Evolutionary conservation across 495 filamentous ascomycete genomes (phyloP), one percentile per base, ranked within the genome.

Genomic region (Penicillium verhagenii): DNA sequence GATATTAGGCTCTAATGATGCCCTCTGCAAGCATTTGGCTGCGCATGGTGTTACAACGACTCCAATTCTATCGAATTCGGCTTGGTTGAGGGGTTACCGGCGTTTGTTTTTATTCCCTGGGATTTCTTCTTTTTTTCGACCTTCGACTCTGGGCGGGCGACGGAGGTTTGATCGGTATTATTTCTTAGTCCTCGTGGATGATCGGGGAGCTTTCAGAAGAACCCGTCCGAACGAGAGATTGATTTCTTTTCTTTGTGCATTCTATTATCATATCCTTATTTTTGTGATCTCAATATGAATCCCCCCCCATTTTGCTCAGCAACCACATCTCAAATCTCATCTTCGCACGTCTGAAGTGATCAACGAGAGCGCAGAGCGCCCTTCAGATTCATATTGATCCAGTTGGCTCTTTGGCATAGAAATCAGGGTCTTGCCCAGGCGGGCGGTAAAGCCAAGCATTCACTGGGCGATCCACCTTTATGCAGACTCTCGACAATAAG

Each of bases 1-100:
- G 64, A 64, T 47, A 63, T 65, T 64, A 44, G 35, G 52, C 67
- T 63, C 56, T 70, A 61, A 67, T 65, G 58, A 60, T 72, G 64
- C 67, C 65, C 68, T 69, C 65, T 75, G 64, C 67, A 61, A 63
- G 64, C 68, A 70, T 67, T 60, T 67, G 59, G 70, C 72, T 66
- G 71, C 66, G 68, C 67, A 61, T 63, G 56, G 61, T 65, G 55
- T 65, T 65, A 58, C 66, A 56, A 67, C 54, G 64, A 52, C 65
- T 67, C 54, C 61, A 58, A 47, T 67, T 63, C 56, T 70, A 60
- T 70, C 57, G 54, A 58, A 57, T 56, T 50, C 66, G 70, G 72
- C 59, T 71, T 65, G 72, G 72, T 66, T 72, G 71, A 54, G 67
- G 72, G 72, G 73, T 72, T 70, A 56, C 55, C 49, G 63, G 64